A percentile compares a stretch with the other conserved stretches of the same genome.
Conservation (phyloP, 805 yeast species). For the Cyberlindnera suaveolens region DNA sequence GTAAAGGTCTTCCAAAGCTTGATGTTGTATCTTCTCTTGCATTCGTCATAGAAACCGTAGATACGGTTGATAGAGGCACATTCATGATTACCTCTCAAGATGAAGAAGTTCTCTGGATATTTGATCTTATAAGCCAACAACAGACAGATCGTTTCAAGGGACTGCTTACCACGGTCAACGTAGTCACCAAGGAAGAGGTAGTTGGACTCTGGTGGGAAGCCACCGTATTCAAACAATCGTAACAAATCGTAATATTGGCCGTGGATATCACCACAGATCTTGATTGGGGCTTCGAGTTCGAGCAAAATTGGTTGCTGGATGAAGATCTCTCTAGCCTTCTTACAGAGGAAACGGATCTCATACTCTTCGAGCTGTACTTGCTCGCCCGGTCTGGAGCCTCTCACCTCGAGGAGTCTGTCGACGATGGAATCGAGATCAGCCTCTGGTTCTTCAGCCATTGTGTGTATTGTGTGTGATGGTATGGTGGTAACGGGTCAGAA, state of each 20-base stretch:
- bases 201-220: slow-evolving; percentile 98
- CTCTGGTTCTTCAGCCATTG: slow-evolving; percentile 44
- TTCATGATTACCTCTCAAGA: slow-evolving; percentile 96
- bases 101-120: slow-evolving; percentile 96
- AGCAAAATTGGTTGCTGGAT: slow-evolving; percentile 94
- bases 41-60: slow-evolving; percentile 97
- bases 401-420: slow-evolving; percentile 92
- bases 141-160: slow-evolving; percentile 91
- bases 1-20: slow-evolving; percentile 98
- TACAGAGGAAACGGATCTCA: slow-evolving; percentile 92
- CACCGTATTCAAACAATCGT: slow-evolving; percentile 95
- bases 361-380: slow-evolving; percentile 90
- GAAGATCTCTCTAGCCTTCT: slow-evolving; percentile 96
- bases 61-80: slow-evolving; percentile 97
- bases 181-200: slow-evolving; percentile 94
- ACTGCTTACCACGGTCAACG: slow-evolving; percentile 98
- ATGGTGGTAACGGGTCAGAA: too few species aligned
- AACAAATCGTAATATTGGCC: slow-evolving; percentile 96
- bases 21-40: slow-evolving; percentile 96
- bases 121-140: slow-evolving; percentile 93
- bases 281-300: slow-evolving; percentile 96
- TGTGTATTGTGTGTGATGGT: slow-evolving; percentile 3
- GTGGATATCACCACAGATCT: slow-evolving; percentile 94
- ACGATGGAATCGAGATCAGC: slow-evolving; percentile 96
- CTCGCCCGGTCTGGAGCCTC: slow-evolving; percentile 98